A percentile compares a stretch with the other conserved stretches of the same genome.
phyloP scores from a whole-genome alignment of 768 basidiomycete species.

The Phlebiopsis flavidoalba region DNA sequence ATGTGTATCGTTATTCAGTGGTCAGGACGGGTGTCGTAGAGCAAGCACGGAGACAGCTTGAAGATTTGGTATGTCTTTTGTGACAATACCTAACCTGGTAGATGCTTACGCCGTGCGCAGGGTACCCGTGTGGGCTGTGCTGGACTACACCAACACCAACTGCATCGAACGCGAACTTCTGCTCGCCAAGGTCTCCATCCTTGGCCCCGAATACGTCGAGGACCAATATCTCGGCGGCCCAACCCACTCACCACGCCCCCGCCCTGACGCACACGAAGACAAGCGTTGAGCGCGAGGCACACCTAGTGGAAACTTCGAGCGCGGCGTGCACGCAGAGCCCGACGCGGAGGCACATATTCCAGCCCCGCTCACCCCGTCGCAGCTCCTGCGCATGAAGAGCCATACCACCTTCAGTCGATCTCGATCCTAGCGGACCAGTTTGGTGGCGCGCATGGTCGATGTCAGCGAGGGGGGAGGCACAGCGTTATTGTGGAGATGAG shows the following conservation, averaged over 20 bases:
- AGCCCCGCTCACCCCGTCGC: conserved; percentile 48
- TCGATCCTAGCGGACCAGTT: conserved; percentile 82
- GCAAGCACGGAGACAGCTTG: conserved; percentile 92
- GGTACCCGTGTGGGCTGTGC: conserved; percentile 99
- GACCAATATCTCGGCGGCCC: conserved; percentile 85
- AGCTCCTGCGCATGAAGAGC: conserved; percentile 87
- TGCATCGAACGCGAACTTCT: conserved; percentile 91
- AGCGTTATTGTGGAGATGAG: conserved; percentile 93
- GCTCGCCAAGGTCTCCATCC: conserved; percentile 93
- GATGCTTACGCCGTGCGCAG: conserved; percentile 23
- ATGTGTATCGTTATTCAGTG: conserved; percentile 97
- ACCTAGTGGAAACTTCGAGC: conserved; percentile 79
- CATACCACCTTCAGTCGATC: conserved; percentile 86
- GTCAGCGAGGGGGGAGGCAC: conserved; percentile 91
- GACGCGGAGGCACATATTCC: conserved; percentile 23
- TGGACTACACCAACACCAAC: conserved; percentile 93
- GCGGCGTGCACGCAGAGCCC: conserved; percentile 33
- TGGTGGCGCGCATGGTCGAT: conserved; percentile 88
- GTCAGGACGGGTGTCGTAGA: conserved; percentile 98
- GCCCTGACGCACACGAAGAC: conserved; percentile 15
- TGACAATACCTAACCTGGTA: too few species aligned
- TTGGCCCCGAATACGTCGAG: conserved; percentile 95
- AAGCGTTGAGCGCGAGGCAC: conserved; percentile 69
- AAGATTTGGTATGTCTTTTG: conserved; percentile 72
- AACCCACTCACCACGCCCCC: conserved; percentile 72